phyloP scores from a whole-genome alignment of 306 rosid species.

The Trifolium subterraneum region DNA sequence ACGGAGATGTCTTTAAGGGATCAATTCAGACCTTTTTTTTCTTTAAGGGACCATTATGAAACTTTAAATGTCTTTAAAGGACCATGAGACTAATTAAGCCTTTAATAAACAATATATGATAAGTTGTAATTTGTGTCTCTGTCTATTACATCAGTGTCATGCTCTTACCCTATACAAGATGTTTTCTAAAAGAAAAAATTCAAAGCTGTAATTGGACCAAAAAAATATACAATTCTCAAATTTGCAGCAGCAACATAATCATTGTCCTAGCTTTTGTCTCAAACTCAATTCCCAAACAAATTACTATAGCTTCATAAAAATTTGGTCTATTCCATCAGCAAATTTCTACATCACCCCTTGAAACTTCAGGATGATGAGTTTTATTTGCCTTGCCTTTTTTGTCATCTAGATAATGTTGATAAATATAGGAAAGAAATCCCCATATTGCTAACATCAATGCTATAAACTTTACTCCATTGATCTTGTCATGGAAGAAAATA shows the following conservation, averaged over 20 bases:
- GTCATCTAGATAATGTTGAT: conserved; percentile 63
- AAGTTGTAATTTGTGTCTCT: background rate
- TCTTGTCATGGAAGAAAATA: conserved; percentile 56
- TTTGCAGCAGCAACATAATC: background rate
- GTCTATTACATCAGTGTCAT: background rate
- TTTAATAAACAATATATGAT: background rate
- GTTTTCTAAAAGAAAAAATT: background rate
- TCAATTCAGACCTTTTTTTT: too few species aligned
- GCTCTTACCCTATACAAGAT: background rate
- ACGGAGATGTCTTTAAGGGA: too few species aligned
- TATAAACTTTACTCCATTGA: conserved; percentile 58
- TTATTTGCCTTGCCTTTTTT: conserved; percentile 42
- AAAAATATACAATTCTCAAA: background rate
- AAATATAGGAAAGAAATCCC: conserved; percentile 66
- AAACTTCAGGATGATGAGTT: conserved; percentile 35
- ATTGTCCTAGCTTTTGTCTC: background rate
- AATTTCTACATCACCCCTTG: conserved; percentile 34
- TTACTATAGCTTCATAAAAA: background rate
- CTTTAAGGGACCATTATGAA: too few species aligned
- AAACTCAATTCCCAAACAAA: conserved; percentile 13
- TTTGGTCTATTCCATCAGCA: conserved; percentile 42
- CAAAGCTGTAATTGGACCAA: background rate
- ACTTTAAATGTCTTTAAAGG: too few species aligned
- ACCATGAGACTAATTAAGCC: too few species aligned
- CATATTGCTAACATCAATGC: conserved; percentile 64